phyloP scores from a whole-genome alignment of 2,329 filamentous ascomycete species.

The Fusarium gaditjirri region DNA sequence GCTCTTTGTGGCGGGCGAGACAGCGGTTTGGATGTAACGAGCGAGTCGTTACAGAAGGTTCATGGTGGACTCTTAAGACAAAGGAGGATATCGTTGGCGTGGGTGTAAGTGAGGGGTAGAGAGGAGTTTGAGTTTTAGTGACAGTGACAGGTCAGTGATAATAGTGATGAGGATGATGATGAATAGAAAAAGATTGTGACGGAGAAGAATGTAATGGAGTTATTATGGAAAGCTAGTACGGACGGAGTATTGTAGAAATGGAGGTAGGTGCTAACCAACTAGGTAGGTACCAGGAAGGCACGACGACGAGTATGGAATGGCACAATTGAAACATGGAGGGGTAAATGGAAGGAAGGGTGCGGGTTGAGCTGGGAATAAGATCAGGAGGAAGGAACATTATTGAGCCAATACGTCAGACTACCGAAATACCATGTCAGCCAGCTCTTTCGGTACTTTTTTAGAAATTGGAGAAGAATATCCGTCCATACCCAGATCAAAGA shows the following conservation, averaged over 20 bases:
- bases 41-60: conserved; percentile 36
- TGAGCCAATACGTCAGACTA: not conserved
- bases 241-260: conserved; percentile 4
- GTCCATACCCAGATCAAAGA: not conserved
- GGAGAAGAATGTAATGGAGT: conserved; percentile 19
- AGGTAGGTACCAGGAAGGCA: not conserved
- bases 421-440: not conserved
- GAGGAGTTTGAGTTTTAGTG: not conserved
- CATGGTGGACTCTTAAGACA: conserved; percentile 33
- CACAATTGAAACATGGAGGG: conserved; percentile 20
- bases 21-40: conserved; percentile 37
- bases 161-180: conserved; percentile 20
- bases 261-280: conserved; percentile 31
- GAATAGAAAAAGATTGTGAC: conserved; percentile 12
- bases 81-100: conserved; percentile 9
- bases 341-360: conserved; percentile 18
- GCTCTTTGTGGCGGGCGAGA: conserved; percentile 30
- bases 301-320: not conserved
- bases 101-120: conserved; percentile 8
- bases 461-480: conserved; percentile 4
- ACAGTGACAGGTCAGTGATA: not conserved
- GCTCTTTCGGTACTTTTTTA: not conserved
- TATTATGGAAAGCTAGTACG: conserved; percentile 13
- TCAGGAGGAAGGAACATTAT: not conserved
- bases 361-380: not conserved